Percentiles rank a stretch among this genome's conserved stretches.
phyloP scores from a whole-genome alignment of 768 basidiomycete species.

The Amanita polypyramis region DNA sequence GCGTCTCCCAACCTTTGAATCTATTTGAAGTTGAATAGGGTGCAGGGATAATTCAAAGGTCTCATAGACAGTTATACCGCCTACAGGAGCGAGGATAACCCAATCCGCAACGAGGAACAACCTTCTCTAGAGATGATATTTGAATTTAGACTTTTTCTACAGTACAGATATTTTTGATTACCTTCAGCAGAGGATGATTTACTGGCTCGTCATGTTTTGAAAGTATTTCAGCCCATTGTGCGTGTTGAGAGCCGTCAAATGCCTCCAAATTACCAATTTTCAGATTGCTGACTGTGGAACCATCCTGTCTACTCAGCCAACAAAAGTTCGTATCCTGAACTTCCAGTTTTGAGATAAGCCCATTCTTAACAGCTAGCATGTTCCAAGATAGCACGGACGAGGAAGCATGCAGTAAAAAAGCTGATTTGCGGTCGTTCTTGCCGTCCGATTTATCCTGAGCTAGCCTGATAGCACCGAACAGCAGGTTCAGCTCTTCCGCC shows the following conservation, averaged over 20 bases:
- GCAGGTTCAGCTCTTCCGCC: constrained; percentile 68
- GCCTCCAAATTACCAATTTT: constrained; percentile 70
- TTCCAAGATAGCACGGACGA: constrained; percentile 87
- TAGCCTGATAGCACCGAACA: constrained; percentile 81
- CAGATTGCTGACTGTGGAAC: constrained; percentile 72
- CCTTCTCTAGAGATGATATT: constrained; percentile 35
- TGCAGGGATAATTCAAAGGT: constrained; percentile 73
- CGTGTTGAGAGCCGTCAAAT: constrained; percentile 76
- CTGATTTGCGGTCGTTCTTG: constrained; percentile 64
- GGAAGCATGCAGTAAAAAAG: constrained; percentile 69
- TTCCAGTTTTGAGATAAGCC: constrained; percentile 79
- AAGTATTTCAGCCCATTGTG: constrained; percentile 81
- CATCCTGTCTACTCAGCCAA: constrained; percentile 81
- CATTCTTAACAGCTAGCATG: constrained; percentile 68
- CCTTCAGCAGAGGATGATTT: constrained; percentile 65
- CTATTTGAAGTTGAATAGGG: constrained; percentile 80
- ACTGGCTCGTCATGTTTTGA: constrained; percentile 64
- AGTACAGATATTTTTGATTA: constrained; percentile 17
- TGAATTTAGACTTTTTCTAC: background rate
- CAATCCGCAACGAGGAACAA: constrained; percentile 72
- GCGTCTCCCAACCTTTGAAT: constrained; percentile 67
- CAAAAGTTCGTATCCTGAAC: constrained; percentile 68
- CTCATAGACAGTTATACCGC: constrained; percentile 86
- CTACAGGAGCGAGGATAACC: constrained; percentile 82
- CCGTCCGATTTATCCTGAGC: constrained; percentile 69